A percentile compares a stretch with the other conserved stretches of the same genome.
phyloP scores from a whole-genome alignment of 495 filamentous ascomycete species.

The Rhizodiscina lignyota region DNA sequence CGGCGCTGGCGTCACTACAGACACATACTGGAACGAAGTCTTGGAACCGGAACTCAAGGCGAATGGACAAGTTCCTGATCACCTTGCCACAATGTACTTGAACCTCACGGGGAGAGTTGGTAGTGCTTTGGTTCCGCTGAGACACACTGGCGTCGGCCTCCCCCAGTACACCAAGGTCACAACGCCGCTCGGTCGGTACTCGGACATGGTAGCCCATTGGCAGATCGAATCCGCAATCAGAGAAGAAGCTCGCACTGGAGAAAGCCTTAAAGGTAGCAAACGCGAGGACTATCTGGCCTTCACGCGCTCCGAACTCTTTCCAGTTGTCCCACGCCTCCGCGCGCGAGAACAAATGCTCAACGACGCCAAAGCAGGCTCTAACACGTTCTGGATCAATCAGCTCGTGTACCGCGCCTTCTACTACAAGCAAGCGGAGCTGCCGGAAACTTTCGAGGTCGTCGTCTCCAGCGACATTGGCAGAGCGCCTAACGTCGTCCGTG shows the following conservation, averaged over 20 bases:
- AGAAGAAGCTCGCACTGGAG: conserved; percentile 42
- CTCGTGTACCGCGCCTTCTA: conserved; percentile 61
- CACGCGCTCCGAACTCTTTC: conserved; percentile 14
- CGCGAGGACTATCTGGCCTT: conserved; percentile 45
- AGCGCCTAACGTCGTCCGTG: no score
- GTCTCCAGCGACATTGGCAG: no score
- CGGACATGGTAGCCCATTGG: conserved; percentile 75
- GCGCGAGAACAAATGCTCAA: conserved; percentile 20
- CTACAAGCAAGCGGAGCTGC: conserved; percentile 46
- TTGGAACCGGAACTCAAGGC: conserved; percentile 18
- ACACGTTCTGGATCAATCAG: conserved; percentile 46
- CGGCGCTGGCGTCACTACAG: background rate
- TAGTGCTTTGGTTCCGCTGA: conserved; percentile 30
- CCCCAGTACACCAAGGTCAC: conserved; percentile 65
- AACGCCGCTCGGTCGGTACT: conserved; percentile 69
- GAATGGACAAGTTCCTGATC: conserved; percentile 11
- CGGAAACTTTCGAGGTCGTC: conserved; percentile 40
- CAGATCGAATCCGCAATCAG: conserved; percentile 74
- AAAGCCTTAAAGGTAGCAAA: conserved; percentile 29
- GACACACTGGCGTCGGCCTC: conserved; percentile 45
- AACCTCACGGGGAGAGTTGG: conserved; percentile 30
- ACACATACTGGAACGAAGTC: conserved; percentile 14
- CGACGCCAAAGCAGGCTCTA: conserved; percentile 20
- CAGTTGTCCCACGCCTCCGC: conserved; percentile 21
- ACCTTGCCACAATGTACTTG: conserved; percentile 21